Conservation (phyloP, 176 grass and related monocot genomes). For the Alopecurus myosuroides region DNA sequence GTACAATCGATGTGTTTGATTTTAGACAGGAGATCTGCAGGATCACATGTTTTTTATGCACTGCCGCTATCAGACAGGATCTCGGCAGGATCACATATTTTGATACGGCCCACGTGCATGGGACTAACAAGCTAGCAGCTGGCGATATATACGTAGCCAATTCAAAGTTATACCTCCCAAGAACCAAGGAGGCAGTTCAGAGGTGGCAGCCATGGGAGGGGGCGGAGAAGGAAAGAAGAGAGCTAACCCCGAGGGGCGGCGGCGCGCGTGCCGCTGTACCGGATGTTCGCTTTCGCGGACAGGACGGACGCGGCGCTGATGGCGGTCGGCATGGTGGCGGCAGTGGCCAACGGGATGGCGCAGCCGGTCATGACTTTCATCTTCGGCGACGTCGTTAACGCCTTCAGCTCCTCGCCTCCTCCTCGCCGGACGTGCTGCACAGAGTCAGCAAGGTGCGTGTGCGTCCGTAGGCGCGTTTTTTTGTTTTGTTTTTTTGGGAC, state of each 20-base stretch:
- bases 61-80: too few relatives aligned
- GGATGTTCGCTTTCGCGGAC: constrained; percentile 61
- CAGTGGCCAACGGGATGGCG: constrained; percentile 57
- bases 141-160: too few relatives aligned
- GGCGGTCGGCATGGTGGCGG: constrained; percentile 34
- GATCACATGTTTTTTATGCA: too few relatives aligned
- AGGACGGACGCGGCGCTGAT: constrained; percentile 49
- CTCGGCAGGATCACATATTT: too few relatives aligned
- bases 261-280: constrained; percentile 39
- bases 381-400: constrained; percentile 60
- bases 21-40: too few relatives aligned
- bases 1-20: too few relatives aligned
- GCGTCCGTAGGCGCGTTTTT: background rate
- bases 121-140: too few relatives aligned
- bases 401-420: constrained; percentile 45
- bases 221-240: background rate
- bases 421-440: background rate
- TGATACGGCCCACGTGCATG: too few relatives aligned
- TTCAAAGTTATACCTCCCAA: too few relatives aligned
- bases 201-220: background rate
- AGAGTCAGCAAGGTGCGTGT: constrained; percentile 42
- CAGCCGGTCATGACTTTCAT: constrained; percentile 78
- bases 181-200: background rate
- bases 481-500: too few relatives aligned
- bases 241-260: background rate